These are phyloP conservation scores for Monoraphidium neglectum DNA, from an alignment of 139 green algal genomes.

Conservation along the genomic window DNA sequence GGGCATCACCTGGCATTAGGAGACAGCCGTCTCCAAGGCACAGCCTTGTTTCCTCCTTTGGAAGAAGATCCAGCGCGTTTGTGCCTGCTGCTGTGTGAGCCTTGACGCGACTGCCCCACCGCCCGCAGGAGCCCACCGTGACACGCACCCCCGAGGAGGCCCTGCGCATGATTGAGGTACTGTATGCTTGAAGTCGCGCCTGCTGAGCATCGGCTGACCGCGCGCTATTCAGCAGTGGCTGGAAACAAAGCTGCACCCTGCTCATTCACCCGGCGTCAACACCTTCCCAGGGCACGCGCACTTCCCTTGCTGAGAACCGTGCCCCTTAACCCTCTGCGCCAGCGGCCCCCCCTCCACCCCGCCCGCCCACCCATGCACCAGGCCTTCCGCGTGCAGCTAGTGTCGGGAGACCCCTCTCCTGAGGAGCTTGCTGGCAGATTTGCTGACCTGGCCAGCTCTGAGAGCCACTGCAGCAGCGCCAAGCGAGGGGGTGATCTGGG, in stretches of 20 bases:
- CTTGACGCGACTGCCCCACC: background rate
- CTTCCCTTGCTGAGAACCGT: background rate
- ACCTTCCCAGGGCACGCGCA: background rate
- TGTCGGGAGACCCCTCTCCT: slow-evolving; percentile 13
- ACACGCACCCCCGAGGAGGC: slow-evolving; percentile 81
- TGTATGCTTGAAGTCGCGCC: background rate
- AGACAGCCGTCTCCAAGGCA: no score
- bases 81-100: no score
- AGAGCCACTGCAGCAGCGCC: slow-evolving; percentile 86
- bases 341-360: background rate
- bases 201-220: background rate
- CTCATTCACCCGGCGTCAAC: background rate
- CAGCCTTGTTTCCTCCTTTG: no score
- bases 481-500: slow-evolving; percentile 84
- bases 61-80: no score
- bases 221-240: background rate
- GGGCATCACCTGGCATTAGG: no score
- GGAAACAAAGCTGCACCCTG: background rate
- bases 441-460: slow-evolving; percentile 62
- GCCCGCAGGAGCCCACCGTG: slow-evolving; percentile 58
- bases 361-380: slow-evolving; percentile 9
- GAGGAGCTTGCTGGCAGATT: slow-evolving; percentile 52
- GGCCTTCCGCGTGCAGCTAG: slow-evolving; percentile 61
- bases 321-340: background rate
- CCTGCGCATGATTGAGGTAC: slow-evolving; percentile 70